Evolutionary conservation across 805 yeast species (phyloP).

Genomic region (Kodamaea nitidulidarum): DNA sequence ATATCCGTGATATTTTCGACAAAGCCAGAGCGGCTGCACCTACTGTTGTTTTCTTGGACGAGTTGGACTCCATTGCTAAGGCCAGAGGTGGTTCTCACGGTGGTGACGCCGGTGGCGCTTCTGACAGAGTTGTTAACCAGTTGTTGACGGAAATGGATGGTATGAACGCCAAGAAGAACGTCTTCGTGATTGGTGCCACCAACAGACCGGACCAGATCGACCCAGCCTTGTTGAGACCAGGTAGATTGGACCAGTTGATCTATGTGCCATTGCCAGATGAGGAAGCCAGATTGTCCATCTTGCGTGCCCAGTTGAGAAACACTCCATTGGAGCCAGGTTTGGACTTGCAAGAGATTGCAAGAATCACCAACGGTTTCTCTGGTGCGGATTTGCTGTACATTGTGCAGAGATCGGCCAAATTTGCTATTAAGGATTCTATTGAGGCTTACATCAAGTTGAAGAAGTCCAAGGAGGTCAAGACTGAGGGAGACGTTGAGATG

Average conservation of each 20-base stretch:
- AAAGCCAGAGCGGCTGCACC: constrained; percentile 99
- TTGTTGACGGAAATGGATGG: constrained; percentile 98
- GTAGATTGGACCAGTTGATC: constrained; percentile 96
- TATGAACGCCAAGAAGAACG: constrained; percentile 99
- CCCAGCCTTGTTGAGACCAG: constrained; percentile 97
- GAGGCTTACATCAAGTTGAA: constrained; percentile 56
- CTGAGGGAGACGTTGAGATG: constrained; percentile 50
- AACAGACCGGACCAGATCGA: constrained; percentile 99
- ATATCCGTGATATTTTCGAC: constrained; percentile 95
- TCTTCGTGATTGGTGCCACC: constrained; percentile 98
- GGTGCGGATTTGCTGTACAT: constrained; percentile 98
- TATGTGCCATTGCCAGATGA: constrained; percentile 99
- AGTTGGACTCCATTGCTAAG: constrained; percentile 95
- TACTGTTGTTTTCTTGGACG: constrained; percentile 97
- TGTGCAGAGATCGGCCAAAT: constrained; percentile 98
- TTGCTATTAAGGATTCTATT: constrained; percentile 95
- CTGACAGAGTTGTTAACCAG: constrained; percentile 95
- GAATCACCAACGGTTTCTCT: constrained; percentile 93
- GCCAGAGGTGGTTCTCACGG: constrained; percentile 84
- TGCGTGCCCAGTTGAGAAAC: constrained; percentile 94
- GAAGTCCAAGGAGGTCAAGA: constrained; percentile 39
- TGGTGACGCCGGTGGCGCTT: constrained; percentile 96
- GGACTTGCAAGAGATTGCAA: constrained; percentile 82
- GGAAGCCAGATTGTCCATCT: constrained; percentile 85
- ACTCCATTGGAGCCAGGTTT: constrained; percentile 98